A percentile compares a stretch with the other conserved stretches of the same genome.
phyloP scores from a whole-genome alignment of 2,329 filamentous ascomycete species.

The Fonsecaea erecta region DNA sequence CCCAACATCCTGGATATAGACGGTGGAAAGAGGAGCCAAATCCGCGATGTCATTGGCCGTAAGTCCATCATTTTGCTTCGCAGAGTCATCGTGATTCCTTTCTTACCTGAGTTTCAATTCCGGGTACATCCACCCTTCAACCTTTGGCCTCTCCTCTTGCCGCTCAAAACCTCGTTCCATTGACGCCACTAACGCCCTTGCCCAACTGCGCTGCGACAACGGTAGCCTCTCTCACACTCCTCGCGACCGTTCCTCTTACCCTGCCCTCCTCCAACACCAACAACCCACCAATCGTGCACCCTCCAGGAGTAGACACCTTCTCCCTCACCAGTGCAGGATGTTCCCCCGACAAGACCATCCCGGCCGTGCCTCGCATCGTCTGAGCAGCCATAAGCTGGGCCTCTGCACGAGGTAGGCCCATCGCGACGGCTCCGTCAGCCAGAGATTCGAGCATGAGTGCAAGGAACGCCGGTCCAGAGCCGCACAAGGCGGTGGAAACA shows the following conservation, averaged over 20 bases:
- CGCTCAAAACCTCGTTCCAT: conserved; percentile 37
- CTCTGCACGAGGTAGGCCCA: conserved; percentile 64
- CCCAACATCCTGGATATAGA: background rate
- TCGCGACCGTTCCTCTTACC: conserved; percentile 71
- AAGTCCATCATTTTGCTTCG: background rate
- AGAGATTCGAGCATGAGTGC: conserved; percentile 64
- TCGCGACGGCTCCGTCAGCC: conserved; percentile 66
- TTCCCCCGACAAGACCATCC: conserved; percentile 62
- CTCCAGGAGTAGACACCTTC: conserved; percentile 65
- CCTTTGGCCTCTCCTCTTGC: conserved; percentile 6
- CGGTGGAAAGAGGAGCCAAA: background rate
- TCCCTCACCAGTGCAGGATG: conserved; percentile 65
- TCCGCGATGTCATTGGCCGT: background rate
- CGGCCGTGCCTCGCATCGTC: conserved; percentile 64
- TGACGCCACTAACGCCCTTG: conserved; percentile 36
- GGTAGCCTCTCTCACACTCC: conserved; percentile 67
- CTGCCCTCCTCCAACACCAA: conserved; percentile 75
- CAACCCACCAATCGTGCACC: conserved; percentile 66
- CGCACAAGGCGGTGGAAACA: conserved; percentile 42
- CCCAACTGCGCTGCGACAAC: conserved; percentile 61
- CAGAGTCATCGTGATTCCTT: background rate
- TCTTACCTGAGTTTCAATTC: background rate
- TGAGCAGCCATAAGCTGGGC: conserved; percentile 67
- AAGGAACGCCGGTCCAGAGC: conserved; percentile 66
- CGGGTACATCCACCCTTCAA: background rate